Evolutionary conservation across 2,329 filamentous ascomycete genomes (phyloP).

Genomic region (Biscogniauxia mediterranea): DNA sequence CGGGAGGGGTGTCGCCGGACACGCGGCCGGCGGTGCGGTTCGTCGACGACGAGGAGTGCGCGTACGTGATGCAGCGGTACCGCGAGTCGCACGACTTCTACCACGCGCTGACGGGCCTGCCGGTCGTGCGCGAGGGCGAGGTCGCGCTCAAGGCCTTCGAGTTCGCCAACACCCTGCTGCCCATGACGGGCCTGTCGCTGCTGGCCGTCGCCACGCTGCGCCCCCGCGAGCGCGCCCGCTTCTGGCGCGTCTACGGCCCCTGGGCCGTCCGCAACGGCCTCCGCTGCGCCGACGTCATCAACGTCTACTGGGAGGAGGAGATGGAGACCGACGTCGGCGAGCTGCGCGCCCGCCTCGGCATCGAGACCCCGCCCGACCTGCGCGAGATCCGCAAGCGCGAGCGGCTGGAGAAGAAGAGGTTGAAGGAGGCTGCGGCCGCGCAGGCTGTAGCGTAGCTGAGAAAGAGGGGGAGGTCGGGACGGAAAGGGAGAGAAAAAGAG

Average conservation of each 20-base stretch:
- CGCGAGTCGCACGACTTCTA: conserved; percentile 98
- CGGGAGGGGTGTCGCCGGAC: conserved; percentile 91
- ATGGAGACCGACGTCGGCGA: conserved; percentile 79
- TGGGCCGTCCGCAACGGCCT: conserved; percentile 89
- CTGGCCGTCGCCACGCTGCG: conserved; percentile 86
- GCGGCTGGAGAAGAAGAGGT: conserved; percentile 64
- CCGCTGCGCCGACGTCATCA: conserved; percentile 76
- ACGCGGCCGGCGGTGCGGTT: conserved; percentile 80
- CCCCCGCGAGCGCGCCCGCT: conserved; percentile 71
- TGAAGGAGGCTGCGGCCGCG: conserved; percentile 46
- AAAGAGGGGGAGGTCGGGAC: too few species aligned
- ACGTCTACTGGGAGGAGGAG: conserved; percentile 97
- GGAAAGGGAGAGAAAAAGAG: too few species aligned
- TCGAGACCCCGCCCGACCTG: conserved; percentile 87
- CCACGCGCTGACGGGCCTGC: conserved; percentile 88
- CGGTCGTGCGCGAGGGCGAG: conserved; percentile 91
- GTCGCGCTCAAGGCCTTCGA: conserved; percentile 97
- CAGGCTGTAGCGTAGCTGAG: conserved; percentile 12
- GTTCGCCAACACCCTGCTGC: conserved; percentile 89
- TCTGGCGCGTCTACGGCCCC: conserved; percentile 75
- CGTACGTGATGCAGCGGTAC: conserved; percentile 98
- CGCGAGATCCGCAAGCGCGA: conserved; percentile 71
- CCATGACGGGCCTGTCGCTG: conserved; percentile 89
- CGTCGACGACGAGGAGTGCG: conserved; percentile 92
- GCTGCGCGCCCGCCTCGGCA: conserved; percentile 70